Evolutionary conservation across 1,139 yeast species (phyloP).

Genomic region (Saccharomycopsis hybrid): DNA sequence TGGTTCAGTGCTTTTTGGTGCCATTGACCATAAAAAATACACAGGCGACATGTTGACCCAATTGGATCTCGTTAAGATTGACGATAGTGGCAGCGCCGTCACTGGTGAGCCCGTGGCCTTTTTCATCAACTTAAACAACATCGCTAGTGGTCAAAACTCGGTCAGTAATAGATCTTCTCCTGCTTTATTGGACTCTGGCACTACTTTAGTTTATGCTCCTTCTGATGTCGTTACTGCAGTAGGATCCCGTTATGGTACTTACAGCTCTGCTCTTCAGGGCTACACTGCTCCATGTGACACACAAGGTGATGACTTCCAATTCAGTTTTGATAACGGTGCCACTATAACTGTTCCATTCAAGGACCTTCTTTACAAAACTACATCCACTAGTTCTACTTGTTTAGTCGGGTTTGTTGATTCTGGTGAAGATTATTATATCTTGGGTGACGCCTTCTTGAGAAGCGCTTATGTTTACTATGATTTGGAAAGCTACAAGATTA

Average conservation of each 20-base stretch:
- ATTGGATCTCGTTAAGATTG: conserved; percentile 32
- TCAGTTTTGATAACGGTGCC: conserved; percentile 45
- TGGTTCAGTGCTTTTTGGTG: conserved; percentile 52
- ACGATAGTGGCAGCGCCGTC: conserved; percentile 24
- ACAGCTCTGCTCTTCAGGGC: conserved; percentile 27
- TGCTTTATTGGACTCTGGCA: conserved; percentile 45
- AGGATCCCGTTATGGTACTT: conserved; percentile 18
- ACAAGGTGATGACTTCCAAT: conserved; percentile 27
- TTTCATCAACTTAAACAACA: conserved; percentile 12
- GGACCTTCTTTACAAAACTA: conserved; percentile 30
- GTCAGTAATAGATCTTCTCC: conserved; percentile 22
- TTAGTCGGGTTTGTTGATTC: conserved; percentile 30
- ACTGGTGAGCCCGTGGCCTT: conserved; percentile 8
- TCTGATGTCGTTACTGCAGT: conserved; percentile 5
- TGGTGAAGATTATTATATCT: conserved; percentile 30
- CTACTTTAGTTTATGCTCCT: conserved; percentile 41
- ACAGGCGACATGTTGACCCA: conserved; percentile 35
- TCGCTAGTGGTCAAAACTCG: conserved; percentile 3
- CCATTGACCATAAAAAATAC: conserved; percentile 48
- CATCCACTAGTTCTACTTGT: conserved; percentile 25
- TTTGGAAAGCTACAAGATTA: conserved; percentile 55
- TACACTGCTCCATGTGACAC: conserved; percentile 32
- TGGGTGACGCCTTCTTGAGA: conserved; percentile 77
- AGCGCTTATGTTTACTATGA: conserved; percentile 75
- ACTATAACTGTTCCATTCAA: conserved; percentile 41